Evolutionary conservation across 805 yeast genomes (phyloP), one percentile per base, ranked within the genome.

Genomic region (Yarrowia alimentaria): DNA sequence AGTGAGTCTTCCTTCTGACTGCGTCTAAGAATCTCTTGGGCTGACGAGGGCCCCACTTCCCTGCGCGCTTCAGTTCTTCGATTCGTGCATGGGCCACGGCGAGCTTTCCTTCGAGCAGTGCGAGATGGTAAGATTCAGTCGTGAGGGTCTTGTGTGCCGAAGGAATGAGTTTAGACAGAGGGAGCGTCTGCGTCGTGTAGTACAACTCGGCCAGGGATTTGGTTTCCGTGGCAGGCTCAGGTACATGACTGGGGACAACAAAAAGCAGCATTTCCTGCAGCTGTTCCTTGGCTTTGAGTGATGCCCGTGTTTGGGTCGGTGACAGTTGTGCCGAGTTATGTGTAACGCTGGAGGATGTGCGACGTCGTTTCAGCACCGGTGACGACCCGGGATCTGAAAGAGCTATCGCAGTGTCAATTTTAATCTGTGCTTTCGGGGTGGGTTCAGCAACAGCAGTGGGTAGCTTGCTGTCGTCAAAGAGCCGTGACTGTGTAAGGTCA

Each of bases 11-110:
- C 24, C 59, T 56, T 13, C 72, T 57, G 19, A 57, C 77, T 0
- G 98, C 96, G 57, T 87, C 95, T 10, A 73, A 61, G 60, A 74
- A 83, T 56, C 77, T 75, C 48, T 76, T 71, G 0, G 95, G 95
- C 64, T 93, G 99, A 49, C 95, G 74, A 49, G 93, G 70, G 17
- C 95, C 83, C 98, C 99, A 93, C 59, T 85, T 81, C 2, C 86
- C 85, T 53, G 83, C 83, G 38, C 95, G 73, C 64, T 88, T 87
- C 56, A 93, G 72, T 64, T 91, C 98, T 61, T 91, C 98, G 38
- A 93, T 90, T 55, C 98, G 74, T 1, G 94, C 84, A 59, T 88
- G 85, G 14, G 88, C 80, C 9, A 89, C 96, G 0, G 95, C 86
- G 3, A 91, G 81, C 62, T 90, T 85, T 3, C 96, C 96, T 62